Evolutionary conservation across 805 yeast species (phyloP), one percentile per base, ranked within the genome.

Genomic region (Middelhovenomyces tepae): DNA sequence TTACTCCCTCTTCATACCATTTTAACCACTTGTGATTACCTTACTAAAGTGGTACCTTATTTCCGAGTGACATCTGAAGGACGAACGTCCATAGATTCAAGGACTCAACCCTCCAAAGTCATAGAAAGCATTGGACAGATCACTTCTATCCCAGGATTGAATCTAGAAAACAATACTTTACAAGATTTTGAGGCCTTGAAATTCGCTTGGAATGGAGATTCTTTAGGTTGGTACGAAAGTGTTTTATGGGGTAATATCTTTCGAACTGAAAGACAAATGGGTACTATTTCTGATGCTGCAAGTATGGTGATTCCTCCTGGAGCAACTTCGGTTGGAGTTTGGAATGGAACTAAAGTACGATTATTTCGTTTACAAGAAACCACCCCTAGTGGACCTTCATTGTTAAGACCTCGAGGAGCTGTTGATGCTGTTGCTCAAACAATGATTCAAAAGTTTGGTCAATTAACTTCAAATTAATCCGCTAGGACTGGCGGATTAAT

Each of bases 201-300:
- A 38, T 78, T 82, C 44, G 51, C 58, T 4, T 83, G 94, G 94
- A 67, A 71, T 24, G 59, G 59, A 34, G 48, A 65, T 16, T 74
- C 83, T 0, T 57, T 81, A 16, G 87, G 86, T 0, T 83, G 94
- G 94, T 82, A 82, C 53, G 64, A 69, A 24, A 67, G 80, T 4
- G 59, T 79, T 7, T 46, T 82, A 16, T 79, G 82, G 76, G 73
- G 76, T 2, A 57, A 62, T 20, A 65, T 79, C 0, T 79, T 65
- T 44, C 43, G 40, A 27, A 26, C 35, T 19, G 47, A 45, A 17
- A 35, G 37, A 25, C 40, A 36, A 20, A 22, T 27, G 34, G 32
- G 32, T 10, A 13, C 28, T n/a, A 34, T 34, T 4, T 16, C 31
- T 13, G 47, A 33, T 10, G 46, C 45, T 10, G 31, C 38, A 3